phyloP scores from a whole-genome alignment of 768 basidiomycete genomes.

The Pulveroboletus sp. region DNA sequence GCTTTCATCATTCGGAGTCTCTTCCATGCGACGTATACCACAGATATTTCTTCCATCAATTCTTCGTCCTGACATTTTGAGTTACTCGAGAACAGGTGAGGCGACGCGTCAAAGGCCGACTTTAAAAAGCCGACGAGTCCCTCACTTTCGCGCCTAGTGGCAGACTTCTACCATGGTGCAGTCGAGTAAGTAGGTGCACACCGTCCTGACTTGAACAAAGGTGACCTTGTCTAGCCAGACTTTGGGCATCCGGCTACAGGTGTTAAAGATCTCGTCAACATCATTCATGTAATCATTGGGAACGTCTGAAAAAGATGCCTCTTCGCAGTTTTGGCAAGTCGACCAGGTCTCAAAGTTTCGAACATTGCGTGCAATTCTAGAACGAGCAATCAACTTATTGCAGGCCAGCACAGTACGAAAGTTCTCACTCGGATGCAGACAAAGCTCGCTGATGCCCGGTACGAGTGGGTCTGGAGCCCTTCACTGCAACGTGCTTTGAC shows the following conservation, averaged over 20 bases:
- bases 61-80: constrained; percentile 16
- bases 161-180: constrained; percentile 1
- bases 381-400: constrained; percentile 3
- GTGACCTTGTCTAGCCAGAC: constrained; percentile 43
- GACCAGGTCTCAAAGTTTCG: constrained; percentile 52
- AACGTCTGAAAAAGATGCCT: constrained; percentile 45
- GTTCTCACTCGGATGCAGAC: constrained; percentile 47
- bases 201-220: neutral
- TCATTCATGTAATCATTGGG: constrained; percentile 38
- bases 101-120: constrained; percentile 32
- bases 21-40: constrained; percentile 45
- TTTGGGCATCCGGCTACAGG: constrained; percentile 35
- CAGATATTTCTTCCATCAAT: constrained; percentile 37
- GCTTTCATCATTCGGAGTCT: constrained; percentile 42
- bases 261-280: constrained; percentile 38
- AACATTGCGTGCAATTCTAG: constrained; percentile 48
- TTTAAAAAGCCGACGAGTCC: constrained; percentile 25
- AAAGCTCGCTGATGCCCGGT: constrained; percentile 31
- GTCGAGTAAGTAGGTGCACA: constrained; percentile 1
- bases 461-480: constrained; percentile 10
- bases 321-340: constrained; percentile 46
- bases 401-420: neutral
- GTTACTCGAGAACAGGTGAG: constrained; percentile 39
- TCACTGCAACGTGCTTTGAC: constrained; percentile 17
- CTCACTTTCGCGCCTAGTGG: constrained; percentile 4